phyloP scores from a whole-genome alignment of 495 filamentous ascomycete genomes.

The Neurospora cerealis region DNA sequence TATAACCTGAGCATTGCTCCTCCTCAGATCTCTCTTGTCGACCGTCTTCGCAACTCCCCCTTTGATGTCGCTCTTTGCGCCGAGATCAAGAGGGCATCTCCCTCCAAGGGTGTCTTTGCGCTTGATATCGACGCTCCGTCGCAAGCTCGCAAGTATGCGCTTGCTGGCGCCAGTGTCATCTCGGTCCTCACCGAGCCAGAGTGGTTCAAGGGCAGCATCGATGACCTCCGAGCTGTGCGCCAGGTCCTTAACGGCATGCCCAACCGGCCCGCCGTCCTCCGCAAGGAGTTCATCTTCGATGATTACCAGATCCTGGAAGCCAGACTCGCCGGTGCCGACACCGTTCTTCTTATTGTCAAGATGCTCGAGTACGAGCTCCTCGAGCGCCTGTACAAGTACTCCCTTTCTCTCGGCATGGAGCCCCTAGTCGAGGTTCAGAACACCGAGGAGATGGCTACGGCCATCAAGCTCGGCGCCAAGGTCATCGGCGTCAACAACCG shows the following conservation, averaged over 20 bases:
- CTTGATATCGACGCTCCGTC: slow-evolving; percentile 76
- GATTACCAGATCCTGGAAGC: slow-evolving; percentile 98
- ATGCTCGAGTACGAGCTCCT: slow-evolving; percentile 80
- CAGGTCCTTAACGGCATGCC: slow-evolving; percentile 81
- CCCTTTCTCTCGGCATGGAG: slow-evolving; percentile 88
- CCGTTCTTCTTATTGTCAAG: slow-evolving; percentile 93
- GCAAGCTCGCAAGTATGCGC: slow-evolving; percentile 85
- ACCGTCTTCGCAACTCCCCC: slow-evolving; percentile 67
- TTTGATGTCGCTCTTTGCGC: slow-evolving; percentile 83
- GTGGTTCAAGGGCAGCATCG: slow-evolving; percentile 97
- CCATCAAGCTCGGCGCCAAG: slow-evolving; percentile 77
- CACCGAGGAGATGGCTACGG: slow-evolving; percentile 80
- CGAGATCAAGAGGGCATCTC: slow-evolving; percentile 93
- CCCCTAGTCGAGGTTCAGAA: slow-evolving; percentile 96
- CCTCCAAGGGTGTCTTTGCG: slow-evolving; percentile 92
- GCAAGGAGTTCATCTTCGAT: slow-evolving; percentile 97
- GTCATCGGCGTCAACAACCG: slow-evolving; percentile 98
- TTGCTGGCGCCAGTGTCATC: slow-evolving; percentile 90
- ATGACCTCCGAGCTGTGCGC: slow-evolving; percentile 82
- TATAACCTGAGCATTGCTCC: slow-evolving; percentile 78
- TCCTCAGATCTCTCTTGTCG: slow-evolving; percentile 73
- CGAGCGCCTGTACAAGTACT: slow-evolving; percentile 74
- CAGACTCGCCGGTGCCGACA: slow-evolving; percentile 86
- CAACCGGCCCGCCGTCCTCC: slow-evolving; percentile 80
- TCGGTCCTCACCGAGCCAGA: slow-evolving; percentile 96